phyloP scores from a whole-genome alignment of 495 filamentous ascomycete species.

The Penicillium paxilli region DNA sequence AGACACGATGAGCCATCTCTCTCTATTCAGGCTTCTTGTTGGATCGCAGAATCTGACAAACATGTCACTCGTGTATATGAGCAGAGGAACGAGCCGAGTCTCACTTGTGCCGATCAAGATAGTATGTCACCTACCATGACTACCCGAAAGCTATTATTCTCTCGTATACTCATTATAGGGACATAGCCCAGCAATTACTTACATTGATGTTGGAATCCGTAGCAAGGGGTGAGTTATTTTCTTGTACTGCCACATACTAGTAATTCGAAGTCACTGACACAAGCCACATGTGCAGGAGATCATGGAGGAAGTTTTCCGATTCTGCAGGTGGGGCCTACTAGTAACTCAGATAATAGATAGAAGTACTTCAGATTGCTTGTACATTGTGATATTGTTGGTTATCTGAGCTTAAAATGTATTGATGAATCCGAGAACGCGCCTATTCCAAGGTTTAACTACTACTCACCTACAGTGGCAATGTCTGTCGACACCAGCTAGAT shows the following conservation, averaged over 20 bases:
- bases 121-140: background rate
- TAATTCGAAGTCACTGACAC: background rate
- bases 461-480: too few relatives aligned
- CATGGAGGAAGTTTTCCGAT: background rate
- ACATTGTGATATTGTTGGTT: too few relatives aligned
- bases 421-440: too few relatives aligned
- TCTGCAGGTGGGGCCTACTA: background rate
- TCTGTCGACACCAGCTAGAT: too few relatives aligned
- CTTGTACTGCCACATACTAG: background rate
- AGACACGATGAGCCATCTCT: background rate
- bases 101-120: background rate
- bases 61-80: background rate
- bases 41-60: background rate
- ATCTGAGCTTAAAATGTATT: too few relatives aligned
- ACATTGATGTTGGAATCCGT: background rate
- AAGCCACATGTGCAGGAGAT: background rate
- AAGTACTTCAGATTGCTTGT: too few relatives aligned
- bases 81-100: background rate
- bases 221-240: background rate
- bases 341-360: background rate
- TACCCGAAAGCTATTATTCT: background rate
- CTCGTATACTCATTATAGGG: background rate
- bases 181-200: background rate
- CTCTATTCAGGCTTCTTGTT: background rate
- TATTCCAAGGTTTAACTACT: too few relatives aligned